Percentiles rank a stretch among this genome's conserved stretches.
Conservation (phyloP, 1,284 basidiomycete species). For the Ganoderma resinaceum region DNA sequence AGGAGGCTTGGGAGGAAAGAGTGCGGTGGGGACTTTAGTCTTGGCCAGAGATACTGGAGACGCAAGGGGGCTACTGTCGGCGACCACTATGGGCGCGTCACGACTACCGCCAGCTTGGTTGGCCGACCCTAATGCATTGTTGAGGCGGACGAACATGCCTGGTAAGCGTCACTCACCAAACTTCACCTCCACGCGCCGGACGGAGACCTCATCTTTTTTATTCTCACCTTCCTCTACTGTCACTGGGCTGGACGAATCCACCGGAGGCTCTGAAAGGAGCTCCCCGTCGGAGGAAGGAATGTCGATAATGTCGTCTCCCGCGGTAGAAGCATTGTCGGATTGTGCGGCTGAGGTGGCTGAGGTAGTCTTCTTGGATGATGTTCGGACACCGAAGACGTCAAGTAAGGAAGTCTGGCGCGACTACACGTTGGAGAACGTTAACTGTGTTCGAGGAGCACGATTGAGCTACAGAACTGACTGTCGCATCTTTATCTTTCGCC, state of each 20-base stretch:
- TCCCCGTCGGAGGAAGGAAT: constrained; percentile 29
- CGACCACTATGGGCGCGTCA: constrained; percentile 34
- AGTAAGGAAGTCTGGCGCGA: constrained; percentile 33
- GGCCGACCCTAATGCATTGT: not conserved
- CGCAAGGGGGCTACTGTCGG: constrained; percentile 21
- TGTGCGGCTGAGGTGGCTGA: constrained; percentile 16
- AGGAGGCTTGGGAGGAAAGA: constrained; percentile 19
- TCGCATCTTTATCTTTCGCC: constrained; percentile 22
- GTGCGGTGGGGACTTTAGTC: not conserved
- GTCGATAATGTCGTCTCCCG: constrained; percentile 20
- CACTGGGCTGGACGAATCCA: constrained; percentile 23
- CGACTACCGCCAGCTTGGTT: constrained; percentile 22
- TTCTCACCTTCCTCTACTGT: constrained; percentile 12
- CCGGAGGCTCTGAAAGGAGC: constrained; percentile 11
- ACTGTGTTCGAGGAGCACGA: not conserved
- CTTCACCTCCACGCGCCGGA: not conserved
- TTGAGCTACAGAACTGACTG: constrained; percentile 18
- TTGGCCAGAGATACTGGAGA: constrained; percentile 11
- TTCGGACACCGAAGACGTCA: constrained; percentile 28
- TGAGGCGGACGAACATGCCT: constrained; percentile 4
- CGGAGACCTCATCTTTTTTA: not conserved
- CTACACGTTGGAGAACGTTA: constrained; percentile 15
- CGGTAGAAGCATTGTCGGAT: constrained; percentile 20
- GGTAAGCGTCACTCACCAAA: constrained; percentile 6
- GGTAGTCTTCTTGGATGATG: constrained; percentile 17